Evolutionary conservation across 2,329 filamentous ascomycete genomes (phyloP), one percentile per base, ranked within the genome.

Genomic region (Chaetomiaceae sp.): DNA sequence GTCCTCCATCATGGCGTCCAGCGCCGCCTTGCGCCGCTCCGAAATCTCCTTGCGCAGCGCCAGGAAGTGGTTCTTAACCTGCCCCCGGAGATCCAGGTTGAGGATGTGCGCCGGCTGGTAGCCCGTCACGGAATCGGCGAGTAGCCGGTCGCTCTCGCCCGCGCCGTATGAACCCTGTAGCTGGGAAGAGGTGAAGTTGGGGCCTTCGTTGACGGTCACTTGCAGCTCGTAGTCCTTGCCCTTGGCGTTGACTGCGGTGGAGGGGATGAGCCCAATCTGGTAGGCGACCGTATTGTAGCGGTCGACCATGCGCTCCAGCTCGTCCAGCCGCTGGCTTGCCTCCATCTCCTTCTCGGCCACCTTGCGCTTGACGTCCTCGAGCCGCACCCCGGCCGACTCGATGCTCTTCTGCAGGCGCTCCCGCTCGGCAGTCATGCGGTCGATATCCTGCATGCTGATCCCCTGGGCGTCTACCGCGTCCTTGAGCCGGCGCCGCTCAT

Each of bases 361-460:
- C 61, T 83, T 86, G 60, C 82, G 86, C 74, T 95, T 95, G 8
- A 87, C 81, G 58, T 97, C 94, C 53, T 96, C 91, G 0, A 96
- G 77, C 48, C 89, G 81, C 51, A 82, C 78, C 6, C 83, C 79
- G 0, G 89, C 88, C 2, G 85, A 81, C 63, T 96, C 90, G 40
- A 96, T 86, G 38, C 86, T 88, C 64, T 87, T 91, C 60, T 95
- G 89, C n/a, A 99, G 80, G 43, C 94, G 85, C 65, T 99, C 94
- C 49, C 91, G 85, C 69, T 99, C 94, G 33, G 89, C 86, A 63
- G 91, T 96, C 92, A 99, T 96, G 70, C 94, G 90, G 78, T 99
- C 94, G 67, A 99, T 97, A 79, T 99, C 94, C 72, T 94, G 88
- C 72, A 96, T 95, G 65, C 91, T 95, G 68, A 99, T 91, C 2